Base-by-base conservation (phyloP, 2,329 filamentous ascomycete genomes). In the Exophiala calicioides region DNA sequence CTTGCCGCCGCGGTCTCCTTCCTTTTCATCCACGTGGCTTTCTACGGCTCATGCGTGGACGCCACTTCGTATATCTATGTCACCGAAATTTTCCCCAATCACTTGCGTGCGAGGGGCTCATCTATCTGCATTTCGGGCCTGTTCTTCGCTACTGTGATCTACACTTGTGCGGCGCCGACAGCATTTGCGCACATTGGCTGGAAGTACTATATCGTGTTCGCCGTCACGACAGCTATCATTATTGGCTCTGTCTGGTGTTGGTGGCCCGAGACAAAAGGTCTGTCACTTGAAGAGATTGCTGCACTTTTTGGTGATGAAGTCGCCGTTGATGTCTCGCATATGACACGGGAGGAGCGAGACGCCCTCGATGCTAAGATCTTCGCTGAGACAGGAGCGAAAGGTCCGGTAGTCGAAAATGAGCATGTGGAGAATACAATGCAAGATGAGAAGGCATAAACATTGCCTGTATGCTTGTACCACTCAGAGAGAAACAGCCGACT, bases 1-100 rank as follows among this genome's bases (percentile, higher is more conserved):
- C 39, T 44, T 3, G 20, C 24, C 4, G 36, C 34, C 8, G 35
- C 37, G 10, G 38, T 53, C 5, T 81, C 86, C 52, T 91, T 93
- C 73, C 91, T 91, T 1, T 49, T 44, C 24, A n/a, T 49, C 7
- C 42, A 37, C 39, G 20, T 49, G 3, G 39, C 12, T 5, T 37
- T 49, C 30, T 48, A 48, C 37, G 26, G 21, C 18, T 38, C 39
- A 8, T 39, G 44, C 26, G n/a, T 46, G 7, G 42, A 47, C 24
- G 44, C 40, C 8, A 33, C 33, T 7, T 35, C 43, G 5, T 39
- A 43, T 27, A 36, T 47, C 21, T 52, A 42, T 23, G 39, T 34
- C 44, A 43, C 32, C 3, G 47, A 50, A 19, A 37, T 50, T 3
- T 50, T 44, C 27, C 47, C 47, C 5, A 50, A 27, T 15, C 47